Base-by-base conservation (phyloP, 441 rosid species). In the Brassica hybrid region DNA sequence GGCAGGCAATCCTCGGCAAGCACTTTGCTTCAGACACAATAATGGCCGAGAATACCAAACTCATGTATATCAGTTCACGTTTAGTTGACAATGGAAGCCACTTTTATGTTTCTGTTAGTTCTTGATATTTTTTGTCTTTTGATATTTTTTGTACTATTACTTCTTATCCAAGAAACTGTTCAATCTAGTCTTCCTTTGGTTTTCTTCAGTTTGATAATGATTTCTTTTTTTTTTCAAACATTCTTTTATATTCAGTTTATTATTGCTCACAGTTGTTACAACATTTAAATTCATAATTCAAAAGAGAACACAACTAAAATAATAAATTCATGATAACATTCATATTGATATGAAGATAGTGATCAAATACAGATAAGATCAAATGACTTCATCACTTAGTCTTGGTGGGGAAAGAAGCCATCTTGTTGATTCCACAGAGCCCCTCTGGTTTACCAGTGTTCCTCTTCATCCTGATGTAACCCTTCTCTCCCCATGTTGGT, bases 331-430 rank as follows among this genome's bases (percentile, higher is more conserved):
- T 59, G 56, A 77, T 0, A n/a, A 71, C n/a, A 30, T 57, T 77
- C 38, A 77, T 56, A 65, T 25, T 0, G 27, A 32, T n/a, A n/a
- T n/a, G n/a, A n/a, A n/a, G n/a, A n/a, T 27, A 52, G 13, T 70
- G 48, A 54, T 69, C 41, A 57, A 43, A 71, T 38, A 5, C 17
- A 64, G 38, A 57, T 25, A 56, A 65, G 43, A 65, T 45, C 43
- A 11, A 71, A 60, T 78, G 32, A 72, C 48, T 12, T 14, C 45
- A 61, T 84, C 71, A 77, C 11, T 81, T 80, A 61, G 83, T 80
- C 58, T 86, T 85, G 56, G 79, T 78, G 3, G 91, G 91, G 73
- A 79, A 85, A 27, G 92, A 88, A 75, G 87, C 91, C 90, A 89
- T 83, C 79, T 86, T 87, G 80, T 89, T 87, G 71, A 89, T 86